phyloP scores from a whole-genome alignment of 495 filamentous ascomycete species.

The Mytilinidion resinicola region DNA sequence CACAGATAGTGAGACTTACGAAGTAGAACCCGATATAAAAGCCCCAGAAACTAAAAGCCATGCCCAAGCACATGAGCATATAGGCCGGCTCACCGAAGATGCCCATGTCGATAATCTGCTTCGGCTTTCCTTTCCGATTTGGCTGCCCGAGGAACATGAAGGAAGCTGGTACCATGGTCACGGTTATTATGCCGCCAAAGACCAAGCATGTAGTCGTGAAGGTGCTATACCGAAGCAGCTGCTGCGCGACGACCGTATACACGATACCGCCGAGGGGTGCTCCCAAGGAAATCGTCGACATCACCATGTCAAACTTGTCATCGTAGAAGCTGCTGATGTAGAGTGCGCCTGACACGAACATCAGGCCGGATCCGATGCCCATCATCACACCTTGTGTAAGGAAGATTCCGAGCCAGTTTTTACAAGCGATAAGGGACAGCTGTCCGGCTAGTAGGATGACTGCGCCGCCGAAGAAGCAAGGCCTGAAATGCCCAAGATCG shows the following conservation, averaged over 20 bases:
- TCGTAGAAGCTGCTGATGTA: constrained; percentile 26
- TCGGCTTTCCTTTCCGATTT: neutral
- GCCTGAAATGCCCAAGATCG: neutral
- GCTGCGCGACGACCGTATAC: constrained; percentile 19
- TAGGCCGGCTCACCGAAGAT: neutral
- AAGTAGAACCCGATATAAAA: neutral
- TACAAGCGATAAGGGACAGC: neutral
- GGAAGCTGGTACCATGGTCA: neutral
- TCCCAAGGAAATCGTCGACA: constrained; percentile 12
- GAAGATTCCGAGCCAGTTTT: constrained; percentile 13
- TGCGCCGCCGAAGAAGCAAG: neutral
- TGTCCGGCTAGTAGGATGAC: neutral
- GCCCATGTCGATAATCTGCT: neutral
- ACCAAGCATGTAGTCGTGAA: neutral
- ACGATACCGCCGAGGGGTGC: constrained; percentile 27
- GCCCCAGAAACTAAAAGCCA: neutral
- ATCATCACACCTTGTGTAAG: constrained; percentile 28
- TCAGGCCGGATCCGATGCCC: constrained; percentile 26
- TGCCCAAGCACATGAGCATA: neutral
- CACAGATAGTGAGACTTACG: neutral
- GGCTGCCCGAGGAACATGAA: neutral
- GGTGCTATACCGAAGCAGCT: constrained; percentile 4
- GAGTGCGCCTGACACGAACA: constrained; percentile 18
- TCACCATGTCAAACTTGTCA: constrained; percentile 23
- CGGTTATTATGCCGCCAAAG: neutral